A percentile compares a stretch with the other conserved stretches of the same genome.
Evolutionary conservation across 2,329 filamentous ascomycete genomes (phyloP).

Genomic region (Daldinia eschscholtzii): DNA sequence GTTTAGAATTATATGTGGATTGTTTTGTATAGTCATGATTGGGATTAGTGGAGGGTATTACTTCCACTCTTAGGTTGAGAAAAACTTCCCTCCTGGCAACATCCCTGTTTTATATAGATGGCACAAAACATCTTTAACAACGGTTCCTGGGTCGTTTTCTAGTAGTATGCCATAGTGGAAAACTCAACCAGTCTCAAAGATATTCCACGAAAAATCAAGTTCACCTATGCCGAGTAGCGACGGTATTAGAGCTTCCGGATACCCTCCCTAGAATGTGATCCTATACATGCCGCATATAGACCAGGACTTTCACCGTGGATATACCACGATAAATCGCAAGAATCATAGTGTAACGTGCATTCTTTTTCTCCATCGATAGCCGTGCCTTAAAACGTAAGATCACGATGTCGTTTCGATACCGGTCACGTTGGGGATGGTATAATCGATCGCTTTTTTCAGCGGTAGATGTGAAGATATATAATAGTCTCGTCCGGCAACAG

Average conservation of each 20-base stretch:
- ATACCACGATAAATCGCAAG: neutral
- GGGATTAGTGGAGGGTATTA: neutral
- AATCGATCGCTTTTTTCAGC: slow-evolving; percentile 7
- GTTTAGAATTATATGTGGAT: neutral
- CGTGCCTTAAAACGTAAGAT: slow-evolving; percentile 3
- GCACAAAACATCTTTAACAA: neutral
- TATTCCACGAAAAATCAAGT: neutral
- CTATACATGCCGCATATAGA: neutral
- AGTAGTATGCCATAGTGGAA: neutral
- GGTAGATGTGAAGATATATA: slow-evolving; percentile 16
- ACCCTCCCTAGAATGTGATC: neutral
- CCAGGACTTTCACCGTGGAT: neutral
- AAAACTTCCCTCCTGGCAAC: neutral
- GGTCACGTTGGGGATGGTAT: slow-evolving; percentile 3
- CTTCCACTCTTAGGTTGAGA: neutral
- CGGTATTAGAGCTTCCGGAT: neutral
- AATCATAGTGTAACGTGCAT: neutral
- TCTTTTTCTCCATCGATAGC: slow-evolving; percentile 9
- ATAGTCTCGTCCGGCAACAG: slow-evolving; percentile 5
- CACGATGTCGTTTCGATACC: neutral
- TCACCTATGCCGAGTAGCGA: neutral
- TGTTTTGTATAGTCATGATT: neutral
- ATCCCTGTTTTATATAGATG: neutral
- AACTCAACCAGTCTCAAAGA: neutral
- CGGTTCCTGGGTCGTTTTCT: neutral